phyloP scores from a whole-genome alignment of 805 yeast genomes.

The Candida easanensis region DNA sequence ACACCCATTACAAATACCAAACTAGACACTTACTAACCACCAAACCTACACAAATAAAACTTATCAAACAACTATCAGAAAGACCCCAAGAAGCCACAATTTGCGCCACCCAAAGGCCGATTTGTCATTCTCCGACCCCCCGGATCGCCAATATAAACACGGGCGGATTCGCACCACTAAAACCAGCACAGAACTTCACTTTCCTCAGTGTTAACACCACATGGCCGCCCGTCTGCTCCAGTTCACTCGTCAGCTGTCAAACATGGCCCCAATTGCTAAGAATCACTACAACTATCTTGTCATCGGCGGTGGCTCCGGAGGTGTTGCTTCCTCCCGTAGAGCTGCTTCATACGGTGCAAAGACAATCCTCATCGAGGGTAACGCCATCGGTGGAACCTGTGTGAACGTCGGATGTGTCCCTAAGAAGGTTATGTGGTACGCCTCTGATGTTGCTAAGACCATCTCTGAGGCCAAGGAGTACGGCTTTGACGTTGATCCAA shows the following conservation, averaged over 20 bases:
- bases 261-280: slow-evolving; percentile 54
- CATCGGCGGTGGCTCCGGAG: slow-evolving; percentile 99
- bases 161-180: too few species aligned
- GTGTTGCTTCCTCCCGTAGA: slow-evolving; percentile 97
- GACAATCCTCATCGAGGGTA: slow-evolving; percentile 76
- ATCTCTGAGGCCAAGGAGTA: slow-evolving; percentile 75
- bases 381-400: slow-evolving; percentile 94
- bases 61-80: too few species aligned
- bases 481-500: slow-evolving; percentile 65
- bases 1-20: too few species aligned
- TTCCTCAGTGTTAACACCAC: background rate
- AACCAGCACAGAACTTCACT: too few species aligned
- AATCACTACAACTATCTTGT: slow-evolving; percentile 84
- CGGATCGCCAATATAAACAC: too few species aligned
- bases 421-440: slow-evolving; percentile 98
- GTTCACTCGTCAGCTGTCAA: slow-evolving; percentile 19
- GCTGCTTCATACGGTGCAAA: slow-evolving; percentile 94
- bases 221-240: slow-evolving; percentile 10
- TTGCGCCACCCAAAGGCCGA: too few species aligned
- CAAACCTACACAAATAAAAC: too few species aligned
- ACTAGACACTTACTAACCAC: too few species aligned
- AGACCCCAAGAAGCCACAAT: too few species aligned
- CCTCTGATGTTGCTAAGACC: slow-evolving; percentile 82
- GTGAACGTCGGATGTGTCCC: slow-evolving; percentile 99
- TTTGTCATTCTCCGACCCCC: too few species aligned